Conservation (phyloP, 2,329 filamentous ascomycete genomes). For the Nemania serpens region DNA sequence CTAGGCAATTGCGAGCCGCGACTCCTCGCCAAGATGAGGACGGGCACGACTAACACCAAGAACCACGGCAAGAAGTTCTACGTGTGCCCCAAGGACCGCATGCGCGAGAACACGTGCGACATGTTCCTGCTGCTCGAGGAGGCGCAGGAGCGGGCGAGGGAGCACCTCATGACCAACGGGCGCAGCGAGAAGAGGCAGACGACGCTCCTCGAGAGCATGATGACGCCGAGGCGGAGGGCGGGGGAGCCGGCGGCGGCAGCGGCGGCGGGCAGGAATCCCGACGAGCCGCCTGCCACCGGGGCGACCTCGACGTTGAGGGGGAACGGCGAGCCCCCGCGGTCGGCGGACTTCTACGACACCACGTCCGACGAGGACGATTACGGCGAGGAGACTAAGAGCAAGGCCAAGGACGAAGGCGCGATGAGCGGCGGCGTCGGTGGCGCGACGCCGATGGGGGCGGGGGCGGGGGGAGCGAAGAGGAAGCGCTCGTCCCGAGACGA, state of each 20-base stretch:
- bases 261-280: background rate
- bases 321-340: background rate
- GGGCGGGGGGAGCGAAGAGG: conserved; percentile 27
- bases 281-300: background rate
- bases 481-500: conserved; percentile 35
- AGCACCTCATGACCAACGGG: conserved; percentile 50
- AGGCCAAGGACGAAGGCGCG: background rate
- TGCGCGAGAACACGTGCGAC: conserved; percentile 50
- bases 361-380: conserved; percentile 27
- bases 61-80: conserved; percentile 61
- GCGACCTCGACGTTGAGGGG: conserved; percentile 5
- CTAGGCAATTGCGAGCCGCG: conserved; percentile 57
- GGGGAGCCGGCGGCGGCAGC: conserved; percentile 1
- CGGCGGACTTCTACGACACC: background rate
- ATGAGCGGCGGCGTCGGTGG: conserved; percentile 16
- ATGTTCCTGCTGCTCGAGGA: conserved; percentile 65
- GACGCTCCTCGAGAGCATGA: conserved; percentile 38
- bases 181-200: conserved; percentile 47
- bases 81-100: conserved; percentile 53
- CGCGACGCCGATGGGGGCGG: too few relatives aligned
- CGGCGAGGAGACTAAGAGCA: conserved; percentile 1
- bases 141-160: conserved; percentile 52
- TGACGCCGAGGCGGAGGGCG: conserved; percentile 34
- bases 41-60: conserved; percentile 53
- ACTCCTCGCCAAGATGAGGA: conserved; percentile 53